Percentiles rank a stretch among this genome's conserved stretches.
These are phyloP conservation scores for Hydnomerulius pinastri DNA, from an alignment of 768 basidiomycete genomes.

Conservation along the genomic window DNA sequence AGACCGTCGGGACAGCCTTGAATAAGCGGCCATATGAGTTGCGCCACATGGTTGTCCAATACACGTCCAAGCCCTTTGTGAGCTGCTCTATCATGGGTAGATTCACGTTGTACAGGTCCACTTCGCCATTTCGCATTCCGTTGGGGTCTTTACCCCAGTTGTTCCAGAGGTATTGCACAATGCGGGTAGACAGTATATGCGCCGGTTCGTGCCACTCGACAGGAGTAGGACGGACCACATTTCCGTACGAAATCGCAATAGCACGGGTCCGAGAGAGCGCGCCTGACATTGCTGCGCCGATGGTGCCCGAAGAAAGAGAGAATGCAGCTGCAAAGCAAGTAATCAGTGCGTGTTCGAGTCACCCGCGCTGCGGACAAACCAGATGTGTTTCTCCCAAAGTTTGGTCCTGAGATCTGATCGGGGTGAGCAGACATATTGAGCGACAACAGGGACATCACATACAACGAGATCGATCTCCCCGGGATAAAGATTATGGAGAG, in stretches of 20 bases:
- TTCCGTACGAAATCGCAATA: slow-evolving; percentile 89
- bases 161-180: slow-evolving; percentile 74
- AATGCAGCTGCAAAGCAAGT: slow-evolving; percentile 62
- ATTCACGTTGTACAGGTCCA: slow-evolving; percentile 87
- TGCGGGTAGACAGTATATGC: slow-evolving; percentile 62
- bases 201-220: slow-evolving; percentile 64
- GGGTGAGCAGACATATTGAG: background rate
- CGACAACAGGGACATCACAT: slow-evolving; percentile 26
- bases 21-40: slow-evolving; percentile 85
- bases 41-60: slow-evolving; percentile 85
- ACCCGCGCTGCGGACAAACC: slow-evolving; percentile 42
- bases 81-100: slow-evolving; percentile 77
- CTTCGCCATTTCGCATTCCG: slow-evolving; percentile 59
- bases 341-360: slow-evolving; percentile 2
- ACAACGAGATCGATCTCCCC: slow-evolving; percentile 90
- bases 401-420: slow-evolving; percentile 78
- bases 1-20: slow-evolving; percentile 42
- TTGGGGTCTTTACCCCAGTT: slow-evolving; percentile 79
- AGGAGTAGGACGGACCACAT: slow-evolving; percentile 70
- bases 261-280: slow-evolving; percentile 70
- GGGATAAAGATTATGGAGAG: slow-evolving; percentile 84
- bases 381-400: slow-evolving; percentile 83
- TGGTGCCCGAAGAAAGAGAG: slow-evolving; percentile 86
- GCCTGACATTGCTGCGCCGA: slow-evolving; percentile 88
- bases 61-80: slow-evolving; percentile 61